phyloP scores from a whole-genome alignment of 192 early-diverging fungal genomes.

The Podila minutissima region DNA sequence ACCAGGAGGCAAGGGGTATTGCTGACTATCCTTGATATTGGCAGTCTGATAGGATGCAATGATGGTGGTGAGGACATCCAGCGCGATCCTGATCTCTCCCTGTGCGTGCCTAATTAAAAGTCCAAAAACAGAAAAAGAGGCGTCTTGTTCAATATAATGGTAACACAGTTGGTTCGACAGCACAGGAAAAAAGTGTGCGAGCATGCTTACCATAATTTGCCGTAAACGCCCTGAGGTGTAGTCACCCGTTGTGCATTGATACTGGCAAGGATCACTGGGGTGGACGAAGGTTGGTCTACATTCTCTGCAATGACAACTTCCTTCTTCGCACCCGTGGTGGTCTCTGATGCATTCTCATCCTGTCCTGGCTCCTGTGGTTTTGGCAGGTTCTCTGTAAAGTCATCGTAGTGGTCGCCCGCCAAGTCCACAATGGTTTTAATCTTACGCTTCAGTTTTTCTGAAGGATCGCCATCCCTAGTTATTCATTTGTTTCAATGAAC shows the following conservation, averaged over 20 bases:
- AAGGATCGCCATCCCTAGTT: constrained; percentile 39
- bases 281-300: background rate
- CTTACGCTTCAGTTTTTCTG: constrained; percentile 49
- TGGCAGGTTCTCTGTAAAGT: constrained; percentile 32
- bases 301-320: background rate
- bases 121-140: background rate
- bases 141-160: background rate
- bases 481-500: background rate
- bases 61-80: constrained; percentile 47
- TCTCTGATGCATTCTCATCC: background rate
- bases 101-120: constrained; percentile 34
- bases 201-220: constrained; percentile 27
- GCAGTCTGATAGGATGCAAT: constrained; percentile 34
- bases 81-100: constrained; percentile 40
- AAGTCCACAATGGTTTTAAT: constrained; percentile 25
- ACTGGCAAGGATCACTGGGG: background rate
- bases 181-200: background rate
- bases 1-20: constrained; percentile 24
- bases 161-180: background rate
- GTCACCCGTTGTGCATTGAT: constrained; percentile 7
- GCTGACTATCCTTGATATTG: constrained; percentile 1
- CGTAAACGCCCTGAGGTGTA: constrained; percentile 40
- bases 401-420: constrained; percentile 40
- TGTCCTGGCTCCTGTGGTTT: background rate
- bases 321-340: background rate